Evolutionary conservation across 176 grass and related monocot genomes (phyloP), one percentile per base, ranked within the genome.

Genomic region (Eleusine indica): DNA sequence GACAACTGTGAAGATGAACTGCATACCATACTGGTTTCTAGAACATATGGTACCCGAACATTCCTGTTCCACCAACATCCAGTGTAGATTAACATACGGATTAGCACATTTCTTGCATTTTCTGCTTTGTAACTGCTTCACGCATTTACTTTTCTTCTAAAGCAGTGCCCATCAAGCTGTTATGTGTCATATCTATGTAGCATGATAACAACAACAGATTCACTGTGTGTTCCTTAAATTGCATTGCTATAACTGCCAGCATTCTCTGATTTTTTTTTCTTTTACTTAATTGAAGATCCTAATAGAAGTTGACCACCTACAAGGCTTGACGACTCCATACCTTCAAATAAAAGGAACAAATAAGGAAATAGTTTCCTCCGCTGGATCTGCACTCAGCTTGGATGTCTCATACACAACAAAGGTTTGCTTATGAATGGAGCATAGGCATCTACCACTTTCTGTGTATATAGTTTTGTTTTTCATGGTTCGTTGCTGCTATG

Each of bases 331-430:
- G 3, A 87, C 78, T 70, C 87, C 96, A 7, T 95, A 91, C 80
- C 85, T 98, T 85, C 96, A 98, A 93, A 98, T 98, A 81, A 98
- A 98, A 93, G 96, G 96, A 80, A 90, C 83, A 48, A 98, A 94
- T 68, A 98, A 98, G 83, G 96, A 93, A 73, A 86, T 95, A 74
- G 93, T 93, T 84, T 88, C 87, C 47, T 79, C 87, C 74, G 77
- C 96, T 78, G 93, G 89, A 64, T 98, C 93, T 74, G 86, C 89
- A 75, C 93, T 98, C 71, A 85, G 81, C 85, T 91, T 98, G 83
- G 87, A 94, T 88, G 93, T 87, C 70, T 93, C 93, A 42, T 98
- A 95, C 85, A 98, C 96, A 28, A 98, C 96, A 48, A 98, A 98
- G 96, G 96, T 98, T 78, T 68, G 9, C 49, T 68, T 73, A 68